Conservation (phyloP, 108 stramenopile species). For the Pseudonitzschia multistriata region DNA sequence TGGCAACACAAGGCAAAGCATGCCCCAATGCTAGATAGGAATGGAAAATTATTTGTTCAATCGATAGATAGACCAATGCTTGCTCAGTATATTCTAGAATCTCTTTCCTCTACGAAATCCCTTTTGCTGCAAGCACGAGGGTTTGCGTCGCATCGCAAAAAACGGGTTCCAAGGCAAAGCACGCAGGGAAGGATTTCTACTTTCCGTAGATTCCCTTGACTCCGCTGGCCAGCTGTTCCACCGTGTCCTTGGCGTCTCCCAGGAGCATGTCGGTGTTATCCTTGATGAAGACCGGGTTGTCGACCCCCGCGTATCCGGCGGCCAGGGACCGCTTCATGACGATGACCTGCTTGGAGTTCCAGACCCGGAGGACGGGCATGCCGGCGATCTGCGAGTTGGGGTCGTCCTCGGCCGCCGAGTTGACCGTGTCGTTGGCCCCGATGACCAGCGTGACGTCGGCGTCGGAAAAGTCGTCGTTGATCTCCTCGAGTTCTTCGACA, state of each 20-base stretch:
- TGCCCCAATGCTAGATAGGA: no score
- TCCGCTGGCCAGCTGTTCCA: slow-evolving; percentile 82
- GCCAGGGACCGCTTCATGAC: slow-evolving; percentile 98
- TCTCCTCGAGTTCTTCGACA: slow-evolving; percentile 98
- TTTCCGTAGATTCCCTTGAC: slow-evolving; percentile 65
- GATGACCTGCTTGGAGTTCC: slow-evolving; percentile 97
- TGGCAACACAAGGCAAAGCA: no score
- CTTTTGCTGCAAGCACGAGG: no score
- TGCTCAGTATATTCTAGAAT: not conserved
- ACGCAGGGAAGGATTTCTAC: slow-evolving; percentile 23
- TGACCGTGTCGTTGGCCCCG: slow-evolving; percentile 99
- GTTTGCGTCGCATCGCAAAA: no score
- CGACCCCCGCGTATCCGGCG: slow-evolving; percentile 98
- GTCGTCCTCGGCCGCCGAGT: slow-evolving; percentile 96
- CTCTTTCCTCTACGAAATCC: no score
- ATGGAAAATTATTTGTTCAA: not conserved
- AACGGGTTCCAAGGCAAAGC: no score
- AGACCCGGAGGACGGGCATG: slow-evolving; percentile 96
- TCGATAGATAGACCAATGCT: no score
- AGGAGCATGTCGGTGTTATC: slow-evolving; percentile 98
- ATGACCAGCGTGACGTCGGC: slow-evolving; percentile 94
- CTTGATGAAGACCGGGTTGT: slow-evolving; percentile 98
- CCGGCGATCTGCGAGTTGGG: slow-evolving; percentile 95
- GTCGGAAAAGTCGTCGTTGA: slow-evolving; percentile 93
- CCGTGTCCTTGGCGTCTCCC: slow-evolving; percentile 94